Base-by-base conservation (phyloP, 768 basidiomycete genomes). In the Suillus fuscotomentosus region DNA sequence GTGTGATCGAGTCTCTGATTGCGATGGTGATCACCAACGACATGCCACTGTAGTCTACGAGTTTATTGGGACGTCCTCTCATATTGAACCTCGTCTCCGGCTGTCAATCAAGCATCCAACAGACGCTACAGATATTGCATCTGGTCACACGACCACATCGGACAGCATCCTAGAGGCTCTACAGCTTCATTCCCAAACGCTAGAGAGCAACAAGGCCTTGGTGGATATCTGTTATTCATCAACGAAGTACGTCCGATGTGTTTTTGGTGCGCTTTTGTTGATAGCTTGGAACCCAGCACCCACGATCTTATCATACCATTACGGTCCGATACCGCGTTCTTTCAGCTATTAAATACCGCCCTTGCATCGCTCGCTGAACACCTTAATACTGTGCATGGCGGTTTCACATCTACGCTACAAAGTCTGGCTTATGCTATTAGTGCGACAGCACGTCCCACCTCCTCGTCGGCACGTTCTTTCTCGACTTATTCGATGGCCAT, bases 271-370 rank as follows among this genome's bases (percentile, higher is more conserved):
- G 17, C 17, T 27, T 20, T 27, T 11, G 13, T 22, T 61, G 24
- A 59, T 31, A 62, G 14, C 61, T 41, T 27, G 39, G 15, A 31
- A 60, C 3, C 20, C 31, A 69, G 66, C 13, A 59, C 59, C 17
- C 70, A 77, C 9, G 90, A 95, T 70, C 72, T 94, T 8, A 81
- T 92, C 60, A 89, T 97, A 42, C 89, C 92, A 3, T 85, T 97
- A 7, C 81, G 83, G n/a, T 87, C 91, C 41, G 94, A 96, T 71
- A 80, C 84, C 14, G 85, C 86, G 3, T 97, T 98, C 79, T 92
- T 94, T 75, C 82, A 86, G 24, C 82, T 92, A 34, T 83, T 97
- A 59, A 84, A 84, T 1, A 81, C 82, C 0, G 82, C 86, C 6
- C 76, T 91, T 13, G 81, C 86, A 51, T 81, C 85, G 0, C 83